Conservation (phyloP, 2,329 filamentous ascomycete genomes). For the Emmonsiellopsis sp. region DNA sequence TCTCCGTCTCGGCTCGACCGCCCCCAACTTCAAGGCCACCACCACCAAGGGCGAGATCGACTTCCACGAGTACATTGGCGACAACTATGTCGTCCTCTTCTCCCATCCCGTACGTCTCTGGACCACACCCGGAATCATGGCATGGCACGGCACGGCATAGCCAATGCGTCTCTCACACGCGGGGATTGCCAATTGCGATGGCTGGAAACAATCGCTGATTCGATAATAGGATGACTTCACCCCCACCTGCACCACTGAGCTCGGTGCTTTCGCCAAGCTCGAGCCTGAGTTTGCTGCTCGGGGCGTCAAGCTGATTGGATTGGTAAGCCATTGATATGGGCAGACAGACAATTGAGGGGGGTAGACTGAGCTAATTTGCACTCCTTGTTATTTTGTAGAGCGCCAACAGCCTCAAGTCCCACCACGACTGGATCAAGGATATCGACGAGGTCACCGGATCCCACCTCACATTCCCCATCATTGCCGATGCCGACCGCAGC, state of each 20-base stretch:
- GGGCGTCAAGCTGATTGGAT: conserved; percentile 81
- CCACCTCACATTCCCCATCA: conserved; percentile 66
- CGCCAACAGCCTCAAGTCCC: conserved; percentile 75
- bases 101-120: conserved; percentile 48
- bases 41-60: conserved; percentile 58
- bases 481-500: conserved; percentile 70
- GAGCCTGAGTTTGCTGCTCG: conserved; percentile 80
- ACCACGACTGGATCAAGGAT: conserved; percentile 85
- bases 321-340: conserved; percentile 33
- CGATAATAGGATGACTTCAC: conserved; percentile 61
- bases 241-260: conserved; percentile 90
- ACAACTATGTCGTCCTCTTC: conserved; percentile 63
- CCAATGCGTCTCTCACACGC: neutral
- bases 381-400: conserved; percentile 26
- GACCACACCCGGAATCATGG: neutral
- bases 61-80: conserved; percentile 63
- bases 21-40: conserved; percentile 60
- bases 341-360: neutral
- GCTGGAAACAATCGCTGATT: too few relatives aligned
- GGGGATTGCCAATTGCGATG: too few relatives aligned
- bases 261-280: conserved; percentile 84
- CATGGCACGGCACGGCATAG: neutral
- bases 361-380: neutral
- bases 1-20: conserved; percentile 56
- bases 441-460: conserved; percentile 68